Evolutionary conservation across 768 basidiomycete genomes (phyloP).

Genomic region (Boletus rubropictus): DNA sequence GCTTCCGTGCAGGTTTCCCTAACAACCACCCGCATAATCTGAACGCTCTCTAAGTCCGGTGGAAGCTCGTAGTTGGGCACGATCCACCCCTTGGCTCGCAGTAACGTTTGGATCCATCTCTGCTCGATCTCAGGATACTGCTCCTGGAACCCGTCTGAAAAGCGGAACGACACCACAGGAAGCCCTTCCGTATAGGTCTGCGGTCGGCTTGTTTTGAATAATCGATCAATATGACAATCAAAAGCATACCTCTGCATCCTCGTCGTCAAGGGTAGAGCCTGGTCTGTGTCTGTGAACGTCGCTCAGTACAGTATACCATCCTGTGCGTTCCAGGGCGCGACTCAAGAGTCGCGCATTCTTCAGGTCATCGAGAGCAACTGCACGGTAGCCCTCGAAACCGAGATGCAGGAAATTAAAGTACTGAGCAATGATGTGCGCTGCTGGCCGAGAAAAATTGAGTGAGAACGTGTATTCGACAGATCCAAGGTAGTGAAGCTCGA

Average conservation of each 20-base stretch:
- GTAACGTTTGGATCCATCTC: slow-evolving; percentile 48
- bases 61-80: slow-evolving; percentile 59
- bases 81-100: slow-evolving; percentile 49
- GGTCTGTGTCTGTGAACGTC: slow-evolving; percentile 47
- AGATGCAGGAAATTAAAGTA: slow-evolving; percentile 62
- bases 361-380: slow-evolving; percentile 42
- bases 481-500: slow-evolving; percentile 50
- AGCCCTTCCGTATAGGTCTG: slow-evolving; percentile 45
- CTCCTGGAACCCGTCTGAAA: slow-evolving; percentile 48
- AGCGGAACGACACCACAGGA: slow-evolving; percentile 49
- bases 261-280: slow-evolving; percentile 31
- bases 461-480: slow-evolving; percentile 72
- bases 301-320: slow-evolving; percentile 47
- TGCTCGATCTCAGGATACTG: slow-evolving; percentile 55
- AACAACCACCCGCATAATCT: slow-evolving; percentile 61
- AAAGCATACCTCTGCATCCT: slow-evolving; percentile 48
- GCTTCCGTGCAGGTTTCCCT: slow-evolving; percentile 50
- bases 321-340: slow-evolving; percentile 53
- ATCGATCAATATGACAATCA: slow-evolving; percentile 1
- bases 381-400: slow-evolving; percentile 49
- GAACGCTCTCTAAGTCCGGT: slow-evolving; percentile 42
- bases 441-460: slow-evolving; percentile 56
- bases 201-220: background rate
- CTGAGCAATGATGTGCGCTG: slow-evolving; percentile 55
- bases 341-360: slow-evolving; percentile 63